Evolutionary conservation across 2,329 filamentous ascomycete genomes (phyloP), one percentile per base, ranked within the genome.

Genomic region (Shiraia sp.): DNA sequence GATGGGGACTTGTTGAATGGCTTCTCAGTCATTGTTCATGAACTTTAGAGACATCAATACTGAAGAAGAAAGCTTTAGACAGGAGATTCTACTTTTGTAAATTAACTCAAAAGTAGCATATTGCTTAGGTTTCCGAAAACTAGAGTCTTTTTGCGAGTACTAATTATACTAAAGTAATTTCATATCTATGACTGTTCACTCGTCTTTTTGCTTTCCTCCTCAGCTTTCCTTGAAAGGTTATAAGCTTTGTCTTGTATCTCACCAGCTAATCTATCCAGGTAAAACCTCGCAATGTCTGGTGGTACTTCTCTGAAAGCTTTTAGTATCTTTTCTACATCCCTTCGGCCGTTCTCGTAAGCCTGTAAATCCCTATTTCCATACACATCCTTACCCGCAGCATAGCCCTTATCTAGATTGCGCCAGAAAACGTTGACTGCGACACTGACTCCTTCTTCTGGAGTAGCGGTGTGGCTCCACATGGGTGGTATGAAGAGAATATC

Each of bases 341-440:
- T 78, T 37, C 90, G 78, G 0, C 87, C 88, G 57, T 87, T 90
- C 64, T 95, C 89, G 63, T 95, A 95, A 1, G 86, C 87, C 27
- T 86, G 85, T 35, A 96, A 68, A 67, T 96, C 91, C 27, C 89
- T 78, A 62, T 95, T 96, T 1, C 88, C 90, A 62, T 96, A 96
- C 0, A 95, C 86, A 64, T 96, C 90, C 51, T 84, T 80, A 1
- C 90, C 90, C 1, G 78, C 67, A 1, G 88, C 83, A 64, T 93
- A 93, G 3, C 80, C 82, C 3, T 65, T 72, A 3, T 82, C 73
- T 8, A 93, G 73, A 47, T 84, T 85, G 30, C 83, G 82, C 72
- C 95, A 96, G 73, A 96, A 96, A 19, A 92, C 80, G 63, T 96
- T 96, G n/a, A 96, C 84, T 1, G 88, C 88, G 6, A 95, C 76